phyloP scores from a whole-genome alignment of 805 yeast genomes.

The Saccharomycopsis olivae region DNA sequence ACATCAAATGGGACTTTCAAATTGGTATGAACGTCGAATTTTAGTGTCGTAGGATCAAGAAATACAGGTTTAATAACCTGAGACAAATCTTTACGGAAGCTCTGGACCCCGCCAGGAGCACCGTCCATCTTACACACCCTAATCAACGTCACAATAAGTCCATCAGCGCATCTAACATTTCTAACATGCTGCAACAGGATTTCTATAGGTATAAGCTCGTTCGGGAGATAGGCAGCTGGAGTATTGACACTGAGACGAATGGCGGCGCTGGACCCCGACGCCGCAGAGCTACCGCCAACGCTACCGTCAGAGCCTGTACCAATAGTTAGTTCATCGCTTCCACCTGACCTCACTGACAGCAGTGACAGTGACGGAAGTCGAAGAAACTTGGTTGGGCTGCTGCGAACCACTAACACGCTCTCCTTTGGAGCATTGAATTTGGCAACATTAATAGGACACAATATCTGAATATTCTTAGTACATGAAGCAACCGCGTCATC shows the following conservation, averaged over 20 bases:
- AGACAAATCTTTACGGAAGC: constrained; percentile 70
- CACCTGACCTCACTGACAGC: constrained; percentile 23
- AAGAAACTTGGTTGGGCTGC: constrained; percentile 32
- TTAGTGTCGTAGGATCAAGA: constrained; percentile 56
- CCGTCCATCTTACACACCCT: constrained; percentile 58
- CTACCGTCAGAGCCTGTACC: not conserved
- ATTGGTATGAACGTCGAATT: constrained; percentile 48
- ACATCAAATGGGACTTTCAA: constrained; percentile 74
- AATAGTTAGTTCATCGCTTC: not conserved
- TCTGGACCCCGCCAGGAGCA: constrained; percentile 37
- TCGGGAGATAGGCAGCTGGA: constrained; percentile 66
- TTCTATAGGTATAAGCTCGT: constrained; percentile 69
- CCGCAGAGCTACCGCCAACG: not conserved
- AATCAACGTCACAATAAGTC: constrained; percentile 69
- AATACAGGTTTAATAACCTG: constrained; percentile 70
- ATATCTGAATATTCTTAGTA: constrained; percentile 47
- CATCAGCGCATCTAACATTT: constrained; percentile 56
- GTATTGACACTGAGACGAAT: constrained; percentile 32
- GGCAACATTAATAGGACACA: constrained; percentile 69
- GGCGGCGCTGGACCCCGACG: not conserved
- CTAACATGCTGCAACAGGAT: constrained; percentile 60
- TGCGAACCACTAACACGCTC: constrained; percentile 51
- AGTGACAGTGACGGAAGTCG: constrained; percentile 31
- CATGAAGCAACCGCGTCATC: constrained; percentile 32
- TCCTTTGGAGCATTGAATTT: constrained; percentile 56